phyloP scores from a whole-genome alignment of 1,139 yeast genomes.

The Blastobotrys serpentis region DNA sequence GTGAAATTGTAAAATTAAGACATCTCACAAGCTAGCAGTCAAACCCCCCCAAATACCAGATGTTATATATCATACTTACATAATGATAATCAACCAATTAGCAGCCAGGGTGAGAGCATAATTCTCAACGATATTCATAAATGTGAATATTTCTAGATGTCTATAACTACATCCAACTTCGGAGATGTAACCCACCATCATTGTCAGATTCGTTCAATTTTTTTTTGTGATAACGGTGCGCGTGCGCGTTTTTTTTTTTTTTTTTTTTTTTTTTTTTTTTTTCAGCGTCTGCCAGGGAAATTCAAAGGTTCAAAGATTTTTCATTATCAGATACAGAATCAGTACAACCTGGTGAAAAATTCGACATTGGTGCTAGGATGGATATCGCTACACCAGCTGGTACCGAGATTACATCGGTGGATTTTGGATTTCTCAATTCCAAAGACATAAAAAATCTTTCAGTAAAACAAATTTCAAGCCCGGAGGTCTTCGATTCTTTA shows the following conservation, averaged over 20 bases:
- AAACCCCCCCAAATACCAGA: no score
- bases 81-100: no score
- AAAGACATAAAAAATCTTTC: slow-evolving; percentile 82
- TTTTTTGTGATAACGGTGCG: background rate
- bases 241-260: slow-evolving; percentile 8
- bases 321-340: background rate
- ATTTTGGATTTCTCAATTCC: slow-evolving; percentile 81
- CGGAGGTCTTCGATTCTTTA: slow-evolving; percentile 88
- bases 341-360: background rate
- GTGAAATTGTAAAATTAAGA: no score
- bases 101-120: no score
- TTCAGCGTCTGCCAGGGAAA: background rate
- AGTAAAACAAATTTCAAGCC: slow-evolving; percentile 93
- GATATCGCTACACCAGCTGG: slow-evolving; percentile 96
- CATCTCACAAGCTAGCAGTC: no score
- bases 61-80: no score
- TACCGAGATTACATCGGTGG: slow-evolving; percentile 87
- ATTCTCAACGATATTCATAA: no score
- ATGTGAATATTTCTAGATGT: no score
- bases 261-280: slow-evolving; percentile 13
- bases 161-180: no score
- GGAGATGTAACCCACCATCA: background rate
- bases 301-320: no score
- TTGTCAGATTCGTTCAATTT: background rate
- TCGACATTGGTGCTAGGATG: slow-evolving; percentile 45